Evolutionary conservation across 2,329 filamentous ascomycete genomes (phyloP).

Genomic region (Karstenula rhodostoma): DNA sequence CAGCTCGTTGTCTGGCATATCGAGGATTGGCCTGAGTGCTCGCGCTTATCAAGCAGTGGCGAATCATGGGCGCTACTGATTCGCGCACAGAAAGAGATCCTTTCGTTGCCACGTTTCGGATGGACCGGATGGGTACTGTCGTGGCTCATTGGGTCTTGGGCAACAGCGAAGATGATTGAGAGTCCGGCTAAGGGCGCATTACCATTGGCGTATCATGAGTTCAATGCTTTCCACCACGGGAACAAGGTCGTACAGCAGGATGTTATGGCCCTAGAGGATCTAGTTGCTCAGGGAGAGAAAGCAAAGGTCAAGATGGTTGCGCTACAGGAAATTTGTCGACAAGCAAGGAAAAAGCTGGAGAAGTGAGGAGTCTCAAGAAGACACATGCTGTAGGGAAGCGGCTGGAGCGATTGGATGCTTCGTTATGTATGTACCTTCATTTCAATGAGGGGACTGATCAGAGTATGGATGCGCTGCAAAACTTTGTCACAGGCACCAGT

Average conservation of each 20-base stretch:
- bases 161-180: constrained; percentile 19
- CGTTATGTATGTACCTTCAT: background rate
- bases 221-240: constrained; percentile 34
- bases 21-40: background rate
- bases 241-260: constrained; percentile 30
- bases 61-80: background rate
- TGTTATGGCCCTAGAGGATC: constrained; percentile 20
- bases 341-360: constrained; percentile 2
- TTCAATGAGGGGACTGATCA: background rate
- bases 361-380: background rate
- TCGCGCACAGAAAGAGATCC: constrained; percentile 3
- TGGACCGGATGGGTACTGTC: background rate
- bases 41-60: background rate
- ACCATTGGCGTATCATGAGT: constrained; percentile 25
- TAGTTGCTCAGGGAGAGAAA: constrained; percentile 28
- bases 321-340: constrained; percentile 21
- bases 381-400: background rate
- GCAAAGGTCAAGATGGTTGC: constrained; percentile 23
- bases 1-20: constrained; percentile 1
- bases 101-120: background rate
- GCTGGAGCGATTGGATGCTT: background rate
- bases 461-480: background rate
- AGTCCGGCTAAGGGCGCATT: constrained; percentile 11
- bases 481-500: background rate
- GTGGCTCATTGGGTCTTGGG: constrained; percentile 5